Base-by-base conservation (phyloP, 306 rosid genomes). In the Carpinus viminea region DNA sequence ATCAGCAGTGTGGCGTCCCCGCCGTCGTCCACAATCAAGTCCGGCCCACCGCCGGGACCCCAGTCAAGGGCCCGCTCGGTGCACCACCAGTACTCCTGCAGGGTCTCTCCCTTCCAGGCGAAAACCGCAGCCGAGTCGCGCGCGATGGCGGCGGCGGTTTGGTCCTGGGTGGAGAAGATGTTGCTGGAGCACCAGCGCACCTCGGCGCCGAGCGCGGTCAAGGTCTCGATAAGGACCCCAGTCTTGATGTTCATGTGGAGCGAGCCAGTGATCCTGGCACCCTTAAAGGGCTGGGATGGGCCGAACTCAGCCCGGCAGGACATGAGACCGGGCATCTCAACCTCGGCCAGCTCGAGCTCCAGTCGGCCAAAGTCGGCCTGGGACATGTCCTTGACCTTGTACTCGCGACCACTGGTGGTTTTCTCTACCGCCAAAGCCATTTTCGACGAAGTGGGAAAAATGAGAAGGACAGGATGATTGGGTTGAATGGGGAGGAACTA, bases 181-280 rank as follows among this genome's bases (percentile, higher is more conserved):
- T 95, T 95, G 89, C 98, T 92, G 20, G 96, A 90, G 53, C 98
- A 92, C 98, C 98, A 95, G 15, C 98, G 91, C 69, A 95, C 98
- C 72, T 95, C 93, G 0, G 98, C 97, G 24, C 98, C 98, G 76
- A 95, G 97, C 12, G 98, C 93, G 34, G 98, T 95, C 24, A 92
- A 91, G 82, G 98, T 92, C 72, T 95, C 98, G 48, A 95, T 95
- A 50, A 95, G 97, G 77, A 95, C 98, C 16, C 98, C 98, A 61
- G 98, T 95, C 54, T 95, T 98, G 57, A 95, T 92, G 31, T 98
- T 95, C 98, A 95, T 95, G 90, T 95, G 98, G n/a, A 95, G 98
- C 0, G 98, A 95, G 15, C 98, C 98, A 15, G 98, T 95, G 89
- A 95, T 95, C 4, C 18, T 82, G 10, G 97, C 96, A 0, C 98